Evolutionary conservation across 192 early-diverging fungal genomes (phyloP), one percentile per base, ranked within the genome.

Genomic region (Coemansia sp.): DNA sequence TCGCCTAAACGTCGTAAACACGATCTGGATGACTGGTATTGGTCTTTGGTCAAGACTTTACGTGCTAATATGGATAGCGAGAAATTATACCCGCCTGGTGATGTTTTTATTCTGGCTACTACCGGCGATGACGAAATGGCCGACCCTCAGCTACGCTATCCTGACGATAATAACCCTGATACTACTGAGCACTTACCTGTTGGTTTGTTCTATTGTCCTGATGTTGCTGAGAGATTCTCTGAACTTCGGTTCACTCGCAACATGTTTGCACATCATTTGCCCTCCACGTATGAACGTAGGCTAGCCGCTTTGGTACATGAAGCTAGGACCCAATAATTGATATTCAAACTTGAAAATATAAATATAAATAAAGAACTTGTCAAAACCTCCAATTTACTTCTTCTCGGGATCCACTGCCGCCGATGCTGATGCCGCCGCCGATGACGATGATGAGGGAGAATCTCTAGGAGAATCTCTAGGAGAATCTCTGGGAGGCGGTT

Each of bases 41-140:
- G 92, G 91, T 90, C 91, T 9, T 74, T 93, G 46, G 86, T 93
- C 67, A 93, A 93, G 69, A 93, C 93, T 0, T 83, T 96, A 78
- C 76, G 92, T 2, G 92, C 94, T 2, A 91, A 89, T 54, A 96
- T 96, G 94, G 76, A 85, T 51, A 88, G 90, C 24, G 94, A 94
- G 49, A 96, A 96, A 65, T 84, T 96, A 16, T 96, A 92, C 68
- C 93, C 93, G 22, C 90, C 92, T 0, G 90, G 90, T 1, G 89
- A 88, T 8, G 89, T 94, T 18, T 95, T 82, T 84, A 33, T 90
- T 65, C 54, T 90, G 85, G 62, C 71, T 65, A 54, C 71, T 3
- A 74, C 80, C 7, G 80, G 78, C 24, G 74, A 82, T 22, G 77
- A 82, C 52, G 67, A 85, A 22, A 63, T 74, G 20, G 78, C 80